Evolutionary conservation across 208 protist genomes (phyloP), one percentile per base, ranked within the genome.

Genomic region (Wallacemonas sp.): DNA sequence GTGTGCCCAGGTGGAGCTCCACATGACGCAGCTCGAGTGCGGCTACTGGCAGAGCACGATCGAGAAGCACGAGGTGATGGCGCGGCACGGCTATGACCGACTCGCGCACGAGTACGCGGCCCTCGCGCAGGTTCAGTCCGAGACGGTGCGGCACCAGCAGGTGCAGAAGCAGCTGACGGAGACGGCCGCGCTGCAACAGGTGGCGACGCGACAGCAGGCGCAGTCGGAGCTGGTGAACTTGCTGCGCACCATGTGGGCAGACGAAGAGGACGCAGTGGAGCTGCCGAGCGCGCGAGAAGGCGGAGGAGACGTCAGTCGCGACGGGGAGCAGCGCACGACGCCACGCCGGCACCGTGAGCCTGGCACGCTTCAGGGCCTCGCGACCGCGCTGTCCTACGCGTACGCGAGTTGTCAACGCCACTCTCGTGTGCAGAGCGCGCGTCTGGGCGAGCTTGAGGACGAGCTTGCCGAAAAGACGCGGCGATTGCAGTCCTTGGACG

Each of bases 221-320:
- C 59, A 70, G 59, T 66, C 77, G 11, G 70, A 77, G 44, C 64
- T 84, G 10, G 48, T 54, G 14, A 41, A 31, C 32, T 41, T 85
- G 55, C 72, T 85, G 45, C 70, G 68, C 22, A 69, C 61, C 10
- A 72, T 85, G 57, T 81, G 74, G 74, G 65, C 59, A 1, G 79
- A 85, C 48, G 79, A 77, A 26, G 63, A 63, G 16, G 62, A 52
- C 31, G n/a, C n/a, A n/a, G n/a, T n/a, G n/a, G n/a, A n/a, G n/a
- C n/a, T n/a, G n/a, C n/a, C n/a, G n/a, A n/a, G n/a, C n/a, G n/a
- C n/a, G n/a, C n/a, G n/a, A n/a, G n/a, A n/a, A n/a, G n/a, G n/a
- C n/a, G n/a, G n/a, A n/a, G n/a, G n/a, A n/a, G n/a, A n/a, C n/a
- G n/a, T n/a, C n/a, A n/a, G n/a, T n/a, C n/a, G n/a, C n/a, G n/a